Percentiles rank a stretch among this genome's conserved stretches.
Conservation (phyloP, 75 land plant genomes). For the Ceratopteris richardii region DNA sequence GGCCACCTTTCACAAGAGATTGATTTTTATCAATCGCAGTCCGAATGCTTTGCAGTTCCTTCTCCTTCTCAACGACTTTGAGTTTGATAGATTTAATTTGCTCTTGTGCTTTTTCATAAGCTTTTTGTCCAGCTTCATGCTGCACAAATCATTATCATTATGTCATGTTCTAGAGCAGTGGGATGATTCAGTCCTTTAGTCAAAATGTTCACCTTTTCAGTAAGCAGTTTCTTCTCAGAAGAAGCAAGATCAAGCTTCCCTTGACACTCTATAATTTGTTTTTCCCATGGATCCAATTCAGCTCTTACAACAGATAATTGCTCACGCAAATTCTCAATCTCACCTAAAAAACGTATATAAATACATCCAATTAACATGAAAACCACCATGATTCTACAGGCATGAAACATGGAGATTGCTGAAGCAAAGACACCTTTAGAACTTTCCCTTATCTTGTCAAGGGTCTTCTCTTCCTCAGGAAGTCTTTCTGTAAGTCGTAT, state of each 20-base stretch:
- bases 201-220: conserved; percentile 52
- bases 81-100: conserved; percentile 40
- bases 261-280: conserved; percentile 68
- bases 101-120: conserved; percentile 54
- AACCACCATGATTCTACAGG: no score
- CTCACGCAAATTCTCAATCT: conserved; percentile 60
- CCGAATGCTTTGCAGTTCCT: conserved; percentile 19
- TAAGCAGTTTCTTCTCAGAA: conserved; percentile 63
- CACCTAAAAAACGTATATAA: conserved; percentile 49
- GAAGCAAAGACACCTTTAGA: conserved; percentile 53
- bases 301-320: conserved; percentile 62
- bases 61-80: conserved; percentile 33
- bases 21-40: conserved; percentile 32
- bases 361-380: no score
- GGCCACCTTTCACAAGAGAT: conserved; percentile 8
- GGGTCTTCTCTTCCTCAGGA: conserved; percentile 58
- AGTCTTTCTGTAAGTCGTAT: conserved; percentile 47
- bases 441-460: conserved; percentile 67
- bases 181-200: no score
- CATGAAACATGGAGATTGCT: no score
- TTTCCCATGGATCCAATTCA: conserved; percentile 95
- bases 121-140: conserved; percentile 58
- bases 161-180: no score
- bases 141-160: conserved; percentile 13
- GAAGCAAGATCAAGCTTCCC: conserved; percentile 75